Evolutionary conservation across 73 alveolate genomes (phyloP), one percentile per base, ranked within the genome.

Genomic region (Symbiodinium pilosum): DNA sequence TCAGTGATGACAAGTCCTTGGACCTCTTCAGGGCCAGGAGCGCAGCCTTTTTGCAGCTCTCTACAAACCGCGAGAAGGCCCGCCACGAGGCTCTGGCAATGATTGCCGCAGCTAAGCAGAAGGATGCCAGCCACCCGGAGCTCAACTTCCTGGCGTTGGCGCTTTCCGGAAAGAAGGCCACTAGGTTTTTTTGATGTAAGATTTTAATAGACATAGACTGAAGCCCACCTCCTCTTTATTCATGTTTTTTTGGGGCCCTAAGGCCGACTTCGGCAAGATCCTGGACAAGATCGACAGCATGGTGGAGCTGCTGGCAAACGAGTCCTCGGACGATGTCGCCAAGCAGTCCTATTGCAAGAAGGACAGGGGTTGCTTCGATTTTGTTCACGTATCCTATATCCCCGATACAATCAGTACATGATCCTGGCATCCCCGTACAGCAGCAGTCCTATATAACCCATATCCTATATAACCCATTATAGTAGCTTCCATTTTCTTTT

Each of bases 221-320:
- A n/a, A n/a, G n/a, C n/a, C n/a, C n/a, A n/a, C n/a, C n/a, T 47
- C 59, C 59, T 9, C 14, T 47, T 47, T 14, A 47, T 47, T 47
- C 59, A n/a, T n/a, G n/a, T n/a, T n/a, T 47, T 47, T 47, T 47
- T 47, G 59, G 59, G 59, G 59, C 59, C 14, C 38, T 3, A 5
- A 88, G 95, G 95, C 95, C 24, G 95, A 88, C 34, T 88, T 88
- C 95, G 20, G 69, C 86, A 88, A 88, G 86, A 43, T 88, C 86
- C n/a, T 88, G 84, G 95, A 88, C 86, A 88, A 88, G 86, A 88
- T 88, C 43, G 95, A 88, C 36, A 86, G 95, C 95, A 88, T 88
- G 95, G 95, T 88, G 51, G 93, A 18, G 52, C 54, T 86, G 83
- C 39, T 88, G 95, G 73, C 71, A 64, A 83, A 88, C 36, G 95